Conservation (phyloP, 768 basidiomycete species). For the Rhodotorula toruloides region DNA sequence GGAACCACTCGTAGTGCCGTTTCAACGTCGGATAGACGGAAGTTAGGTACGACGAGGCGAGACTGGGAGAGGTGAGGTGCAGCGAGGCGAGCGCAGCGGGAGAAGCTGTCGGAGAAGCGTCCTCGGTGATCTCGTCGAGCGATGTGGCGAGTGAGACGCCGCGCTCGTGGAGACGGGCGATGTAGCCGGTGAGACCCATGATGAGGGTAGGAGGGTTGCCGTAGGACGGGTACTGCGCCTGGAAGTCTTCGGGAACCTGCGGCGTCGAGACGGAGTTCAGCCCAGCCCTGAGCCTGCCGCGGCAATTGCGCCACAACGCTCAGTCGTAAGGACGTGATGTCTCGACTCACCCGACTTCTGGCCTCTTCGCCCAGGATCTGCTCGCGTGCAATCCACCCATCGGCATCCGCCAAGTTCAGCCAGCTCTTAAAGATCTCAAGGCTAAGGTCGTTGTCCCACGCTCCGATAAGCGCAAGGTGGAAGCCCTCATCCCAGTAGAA, state of each 20-base stretch:
- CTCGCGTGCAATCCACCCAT: slow-evolving; percentile 94
- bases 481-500: slow-evolving; percentile 99
- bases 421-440: slow-evolving; percentile 84
- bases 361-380: slow-evolving; percentile 97
- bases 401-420: slow-evolving; percentile 82
- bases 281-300: neutral
- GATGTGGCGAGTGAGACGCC: slow-evolving; percentile 19
- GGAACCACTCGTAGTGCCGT: slow-evolving; percentile 94
- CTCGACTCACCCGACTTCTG: slow-evolving; percentile 66
- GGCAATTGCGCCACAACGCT: too few relatives aligned
- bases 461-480: slow-evolving; percentile 82
- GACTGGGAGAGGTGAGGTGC: slow-evolving; percentile 57
- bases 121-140: neutral
- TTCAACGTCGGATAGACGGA: slow-evolving; percentile 78
- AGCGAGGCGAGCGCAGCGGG: slow-evolving; percentile 23
- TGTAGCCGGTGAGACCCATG: slow-evolving; percentile 88
- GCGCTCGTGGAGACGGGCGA: slow-evolving; percentile 60
- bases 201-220: slow-evolving; percentile 92
- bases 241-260: slow-evolving; percentile 82
- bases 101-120: neutral
- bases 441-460: slow-evolving; percentile 85
- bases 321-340: neutral
- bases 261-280: neutral
- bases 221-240: slow-evolving; percentile 85
- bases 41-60: slow-evolving; percentile 64